These are phyloP conservation scores for Dactylorhiza incarnata DNA, from an alignment of 106 monocot genomes.

Conservation along the genomic window DNA sequence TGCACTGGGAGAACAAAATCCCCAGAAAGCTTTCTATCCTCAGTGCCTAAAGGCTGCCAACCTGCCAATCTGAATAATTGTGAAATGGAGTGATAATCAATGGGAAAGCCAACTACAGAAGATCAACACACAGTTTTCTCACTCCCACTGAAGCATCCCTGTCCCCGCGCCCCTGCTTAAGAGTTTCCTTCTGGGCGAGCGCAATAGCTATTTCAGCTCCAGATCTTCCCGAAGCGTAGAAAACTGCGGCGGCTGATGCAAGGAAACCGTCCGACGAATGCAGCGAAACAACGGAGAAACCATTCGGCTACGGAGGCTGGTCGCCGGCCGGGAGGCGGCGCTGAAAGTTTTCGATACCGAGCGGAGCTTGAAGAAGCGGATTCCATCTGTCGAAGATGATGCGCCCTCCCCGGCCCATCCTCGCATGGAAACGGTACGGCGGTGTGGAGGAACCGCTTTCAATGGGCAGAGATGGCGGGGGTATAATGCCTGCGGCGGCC, in stretches of 20 bases:
- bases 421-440: slow-evolving; percentile 48
- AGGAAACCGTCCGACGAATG: not conserved
- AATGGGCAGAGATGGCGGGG: slow-evolving; percentile 53
- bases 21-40: no score
- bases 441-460: slow-evolving; percentile 54
- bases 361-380: slow-evolving; percentile 35
- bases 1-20: slow-evolving; percentile 1
- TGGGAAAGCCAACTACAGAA: not conserved
- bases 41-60: not conserved
- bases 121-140: not conserved
- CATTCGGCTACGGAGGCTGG: slow-evolving; percentile 37
- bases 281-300: slow-evolving; percentile 15
- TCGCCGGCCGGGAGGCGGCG: slow-evolving; percentile 3
- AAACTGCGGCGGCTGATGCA: not conserved
- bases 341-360: slow-evolving; percentile 11
- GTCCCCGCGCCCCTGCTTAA: not conserved
- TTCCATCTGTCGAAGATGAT: slow-evolving; percentile 84
- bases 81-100: not conserved
- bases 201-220: not conserved
- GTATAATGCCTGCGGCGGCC: slow-evolving; percentile 48
- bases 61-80: not conserved
- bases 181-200: not conserved
- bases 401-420: slow-evolving; percentile 93
- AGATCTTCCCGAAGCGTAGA: not conserved
- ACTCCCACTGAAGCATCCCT: not conserved